Evolutionary conservation across 2,329 filamentous ascomycete species (phyloP), one percentile per base, ranked within the genome.

Genomic region (Dothidotthia symphoricarpi): DNA sequence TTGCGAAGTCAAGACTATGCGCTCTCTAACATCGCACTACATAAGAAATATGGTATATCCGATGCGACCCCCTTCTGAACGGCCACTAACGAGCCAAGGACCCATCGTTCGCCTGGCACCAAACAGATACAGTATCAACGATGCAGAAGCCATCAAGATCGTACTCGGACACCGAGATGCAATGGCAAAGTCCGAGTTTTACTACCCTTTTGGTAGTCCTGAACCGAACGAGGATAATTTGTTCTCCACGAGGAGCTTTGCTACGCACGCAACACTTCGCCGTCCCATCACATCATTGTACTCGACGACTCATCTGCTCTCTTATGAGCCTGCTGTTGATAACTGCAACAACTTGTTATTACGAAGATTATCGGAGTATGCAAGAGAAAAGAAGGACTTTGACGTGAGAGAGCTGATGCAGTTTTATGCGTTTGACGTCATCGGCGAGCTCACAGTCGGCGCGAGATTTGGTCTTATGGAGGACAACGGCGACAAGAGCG

Each of bases 371-470:
- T 33, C 36, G 4, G 49, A 62, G 16, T 47, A 53, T 24, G 39
- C 55, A 15, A 46, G 45, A 12, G 34, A 55, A 28, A 17, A 28
- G 1, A 31, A 58, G 3, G 36, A 43, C 0, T 46, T 77, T 3
- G 64, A 78, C 42, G 45, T 75, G 27, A 50, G 52, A 3, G 59
- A 69, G 31, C 73, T 69, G 67, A 55, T 75, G 17, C 72, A 75
- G 43, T 75, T 63, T 43, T 76, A 70, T 37, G 72, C 71, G 0
- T 74, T 75, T 28, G 72, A 77, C 33, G 73, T 77, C 1, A 76
- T 80, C 19, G 74, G 74, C 0, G 66, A 72, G 25, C 74, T 79
- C 13, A 76, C 72, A 0, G 70, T 70, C 27, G 58, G 61, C 59
- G 26, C 45, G 12, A 27, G 39, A 9, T 48, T 51, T 19, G 48